These are phyloP conservation scores for Annulohypoxylon truncatum DNA, from an alignment of 2,329 filamentous ascomycete genomes.

Conservation along the genomic window DNA sequence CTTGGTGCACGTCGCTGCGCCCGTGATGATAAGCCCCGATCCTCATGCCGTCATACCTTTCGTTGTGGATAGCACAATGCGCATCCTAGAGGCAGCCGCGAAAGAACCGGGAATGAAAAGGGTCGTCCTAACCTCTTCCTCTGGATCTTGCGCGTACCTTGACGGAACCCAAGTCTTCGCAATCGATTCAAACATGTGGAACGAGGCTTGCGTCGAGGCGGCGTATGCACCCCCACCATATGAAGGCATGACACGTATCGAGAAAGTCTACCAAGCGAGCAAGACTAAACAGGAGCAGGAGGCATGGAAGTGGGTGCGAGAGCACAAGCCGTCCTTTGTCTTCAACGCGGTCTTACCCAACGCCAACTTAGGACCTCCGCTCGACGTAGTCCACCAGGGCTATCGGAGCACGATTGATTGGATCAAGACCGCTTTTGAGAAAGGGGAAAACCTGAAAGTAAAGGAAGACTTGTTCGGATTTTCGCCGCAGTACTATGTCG, in stretches of 20 bases:
- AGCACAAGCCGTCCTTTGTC: slow-evolving; percentile 36
- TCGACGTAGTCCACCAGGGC: slow-evolving; percentile 36
- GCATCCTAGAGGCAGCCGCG: slow-evolving; percentile 33
- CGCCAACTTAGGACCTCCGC: slow-evolving; percentile 39
- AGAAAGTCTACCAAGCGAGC: slow-evolving; percentile 38
- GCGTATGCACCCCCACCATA: slow-evolving; percentile 38
- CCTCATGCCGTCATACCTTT: slow-evolving; percentile 33
- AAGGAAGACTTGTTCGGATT: slow-evolving; percentile 9
- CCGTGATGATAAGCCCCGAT: slow-evolving; percentile 29
- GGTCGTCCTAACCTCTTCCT: slow-evolving; percentile 43
- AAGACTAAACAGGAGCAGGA: slow-evolving; percentile 40
- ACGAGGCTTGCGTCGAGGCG: slow-evolving; percentile 29
- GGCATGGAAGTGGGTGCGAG: slow-evolving; percentile 39
- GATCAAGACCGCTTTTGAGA: slow-evolving; percentile 30
- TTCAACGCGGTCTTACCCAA: slow-evolving; percentile 43
- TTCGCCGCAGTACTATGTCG: slow-evolving; percentile 56
- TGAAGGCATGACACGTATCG: slow-evolving; percentile 11
- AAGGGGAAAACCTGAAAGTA: slow-evolving; percentile 15
- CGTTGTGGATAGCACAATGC: slow-evolving; percentile 23
- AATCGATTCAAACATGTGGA: slow-evolving; percentile 40
- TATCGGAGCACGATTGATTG: slow-evolving; percentile 25
- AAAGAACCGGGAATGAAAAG: slow-evolving; percentile 38
- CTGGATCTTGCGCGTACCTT: slow-evolving; percentile 23
- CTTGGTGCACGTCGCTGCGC: slow-evolving; percentile 39
- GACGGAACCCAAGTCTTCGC: slow-evolving; percentile 23